Conservation (phyloP, 192 early-diverging fungal species). For the Coemansia sp. region DNA sequence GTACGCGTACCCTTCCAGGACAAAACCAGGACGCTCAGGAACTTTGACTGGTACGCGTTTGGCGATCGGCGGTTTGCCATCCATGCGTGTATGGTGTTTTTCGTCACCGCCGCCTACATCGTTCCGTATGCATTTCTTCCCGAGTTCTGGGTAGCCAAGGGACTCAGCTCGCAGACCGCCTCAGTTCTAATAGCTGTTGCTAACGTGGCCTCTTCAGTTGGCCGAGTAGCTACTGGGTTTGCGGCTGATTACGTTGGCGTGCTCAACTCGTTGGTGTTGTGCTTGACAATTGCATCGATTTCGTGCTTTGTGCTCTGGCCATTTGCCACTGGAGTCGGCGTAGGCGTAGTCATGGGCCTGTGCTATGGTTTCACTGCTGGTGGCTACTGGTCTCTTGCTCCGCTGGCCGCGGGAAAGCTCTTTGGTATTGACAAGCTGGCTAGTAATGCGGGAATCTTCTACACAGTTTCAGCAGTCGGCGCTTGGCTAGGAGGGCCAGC, state of each 20-base stretch:
- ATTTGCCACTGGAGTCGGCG: slow-evolving; percentile 35
- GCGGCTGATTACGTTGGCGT: slow-evolving; percentile 42
- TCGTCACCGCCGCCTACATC: slow-evolving; percentile 48
- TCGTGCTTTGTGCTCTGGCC: slow-evolving; percentile 45
- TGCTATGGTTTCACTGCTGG: slow-evolving; percentile 39
- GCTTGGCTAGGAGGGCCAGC: slow-evolving; percentile 46
- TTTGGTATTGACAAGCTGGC: slow-evolving; percentile 43
- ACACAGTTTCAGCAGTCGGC: slow-evolving; percentile 34
- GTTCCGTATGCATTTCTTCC: slow-evolving; percentile 44
- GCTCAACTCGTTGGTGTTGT: slow-evolving; percentile 36
- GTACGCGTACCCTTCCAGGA: slow-evolving; percentile 36
- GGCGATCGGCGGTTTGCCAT: slow-evolving; percentile 33
- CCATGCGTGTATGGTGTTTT: slow-evolving; percentile 40
- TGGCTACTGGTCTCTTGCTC: slow-evolving; percentile 45
- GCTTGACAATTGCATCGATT: slow-evolving; percentile 14
- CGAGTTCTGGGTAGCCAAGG: slow-evolving; percentile 39
- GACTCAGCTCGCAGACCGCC: slow-evolving; percentile 27
- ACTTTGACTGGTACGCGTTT: slow-evolving; percentile 42
- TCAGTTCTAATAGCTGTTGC: slow-evolving; percentile 50
- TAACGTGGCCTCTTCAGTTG: slow-evolving; percentile 44
- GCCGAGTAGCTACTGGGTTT: slow-evolving; percentile 30
- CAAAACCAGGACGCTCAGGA: slow-evolving; percentile 19
- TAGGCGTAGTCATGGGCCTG: slow-evolving; percentile 32
- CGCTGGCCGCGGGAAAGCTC: slow-evolving; percentile 40
- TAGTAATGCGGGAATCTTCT: slow-evolving; percentile 45